Conservation (phyloP, 495 filamentous ascomycete species). For the Xylaria palmicola region DNA sequence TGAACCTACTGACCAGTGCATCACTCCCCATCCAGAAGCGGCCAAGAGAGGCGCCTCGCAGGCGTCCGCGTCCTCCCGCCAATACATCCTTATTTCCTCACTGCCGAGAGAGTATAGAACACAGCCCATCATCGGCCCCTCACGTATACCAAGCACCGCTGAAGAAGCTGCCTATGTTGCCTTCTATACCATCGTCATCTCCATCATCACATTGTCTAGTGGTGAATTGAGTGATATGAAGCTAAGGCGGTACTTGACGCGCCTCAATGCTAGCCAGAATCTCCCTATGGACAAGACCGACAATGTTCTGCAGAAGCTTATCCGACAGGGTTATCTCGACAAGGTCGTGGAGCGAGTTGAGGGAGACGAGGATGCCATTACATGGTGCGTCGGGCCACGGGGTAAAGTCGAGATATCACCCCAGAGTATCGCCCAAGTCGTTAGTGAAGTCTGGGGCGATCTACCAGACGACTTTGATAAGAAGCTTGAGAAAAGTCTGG, state of each 20-base stretch:
- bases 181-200: constrained; percentile 75
- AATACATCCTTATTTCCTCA: constrained; percentile 71
- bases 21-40: constrained; percentile 16
- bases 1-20: constrained; percentile 5
- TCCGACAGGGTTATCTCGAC: constrained; percentile 79
- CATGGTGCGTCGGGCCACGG: constrained; percentile 76
- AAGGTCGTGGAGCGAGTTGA: constrained; percentile 61
- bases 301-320: constrained; percentile 68
- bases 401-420: constrained; percentile 84
- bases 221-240: constrained; percentile 72
- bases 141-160: constrained; percentile 58
- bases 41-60: constrained; percentile 42
- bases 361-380: constrained; percentile 69
- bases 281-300: constrained; percentile 78
- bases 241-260: constrained; percentile 67
- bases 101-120: constrained; percentile 65
- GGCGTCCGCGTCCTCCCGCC: constrained; percentile 54
- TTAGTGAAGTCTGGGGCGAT: constrained; percentile 58
- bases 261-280: constrained; percentile 73
- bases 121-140: constrained; percentile 65
- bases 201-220: constrained; percentile 67
- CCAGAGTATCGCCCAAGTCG: constrained; percentile 66
- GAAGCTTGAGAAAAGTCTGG: constrained; percentile 53
- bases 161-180: constrained; percentile 77
- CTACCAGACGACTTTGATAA: constrained; percentile 51